phyloP scores from a whole-genome alignment of 768 basidiomycete species.

The Scleroderma citrinum region DNA sequence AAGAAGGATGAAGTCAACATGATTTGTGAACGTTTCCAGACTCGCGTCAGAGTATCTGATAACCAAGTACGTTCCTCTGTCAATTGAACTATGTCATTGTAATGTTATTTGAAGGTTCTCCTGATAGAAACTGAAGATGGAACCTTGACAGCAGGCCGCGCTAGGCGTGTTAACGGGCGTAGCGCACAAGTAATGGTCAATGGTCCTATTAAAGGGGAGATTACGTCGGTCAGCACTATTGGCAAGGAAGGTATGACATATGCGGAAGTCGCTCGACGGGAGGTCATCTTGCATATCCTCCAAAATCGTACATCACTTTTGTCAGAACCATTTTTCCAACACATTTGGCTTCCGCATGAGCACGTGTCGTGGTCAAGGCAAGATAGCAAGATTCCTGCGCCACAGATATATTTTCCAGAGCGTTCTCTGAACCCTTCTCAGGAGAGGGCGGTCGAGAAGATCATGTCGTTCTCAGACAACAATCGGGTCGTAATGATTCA shows the following conservation, averaged over 20 bases:
- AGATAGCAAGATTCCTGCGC: neutral
- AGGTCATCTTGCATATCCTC: constrained; percentile 17
- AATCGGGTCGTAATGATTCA: constrained; percentile 24
- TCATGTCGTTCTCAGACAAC: constrained; percentile 18
- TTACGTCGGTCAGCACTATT: constrained; percentile 38
- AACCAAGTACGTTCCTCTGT: constrained; percentile 32
- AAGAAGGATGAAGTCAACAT: constrained; percentile 31
- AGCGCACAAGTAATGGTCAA: constrained; percentile 26
- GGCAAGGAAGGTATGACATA: constrained; percentile 51
- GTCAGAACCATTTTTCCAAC: constrained; percentile 19
- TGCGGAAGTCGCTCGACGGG: constrained; percentile 38
- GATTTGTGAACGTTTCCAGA: constrained; percentile 39
- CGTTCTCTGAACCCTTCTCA: constrained; percentile 24
- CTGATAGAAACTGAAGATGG: constrained; percentile 12
- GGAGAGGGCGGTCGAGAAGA: constrained; percentile 19
- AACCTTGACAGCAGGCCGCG: constrained; percentile 9
- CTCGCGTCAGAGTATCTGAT: constrained; percentile 32
- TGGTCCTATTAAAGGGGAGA: constrained; percentile 10
- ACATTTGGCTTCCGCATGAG: constrained; percentile 23
- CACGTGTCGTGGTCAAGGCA: constrained; percentile 11
- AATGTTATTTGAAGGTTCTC: constrained; percentile 9
- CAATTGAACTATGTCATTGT: neutral
- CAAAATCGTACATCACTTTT: constrained; percentile 13
- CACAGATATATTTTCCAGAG: constrained; percentile 1
- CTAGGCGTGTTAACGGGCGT: constrained; percentile 32